These are phyloP conservation scores for Cyclotella sp. DNA, from an alignment of 108 stramenopile species.

Conservation along the genomic window DNA sequence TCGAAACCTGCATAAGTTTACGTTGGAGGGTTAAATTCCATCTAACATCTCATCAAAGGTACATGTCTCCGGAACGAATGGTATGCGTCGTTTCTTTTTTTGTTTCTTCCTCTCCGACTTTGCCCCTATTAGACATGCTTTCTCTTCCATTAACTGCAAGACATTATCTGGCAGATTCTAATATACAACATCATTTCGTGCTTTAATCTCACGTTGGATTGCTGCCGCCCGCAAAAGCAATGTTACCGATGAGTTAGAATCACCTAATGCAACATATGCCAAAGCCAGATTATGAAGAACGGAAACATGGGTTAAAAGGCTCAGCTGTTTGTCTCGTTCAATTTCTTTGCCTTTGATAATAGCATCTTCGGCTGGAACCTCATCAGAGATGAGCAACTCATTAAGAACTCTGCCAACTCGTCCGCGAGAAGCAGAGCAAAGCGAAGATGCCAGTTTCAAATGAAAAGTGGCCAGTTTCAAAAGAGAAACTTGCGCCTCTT, in stretches of 20 bases:
- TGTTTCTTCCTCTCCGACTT: background rate
- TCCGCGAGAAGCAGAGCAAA: conserved; percentile 11
- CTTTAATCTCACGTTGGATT: conserved; percentile 13
- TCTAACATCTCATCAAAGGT: conserved; percentile 3
- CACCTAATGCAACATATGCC: conserved; percentile 36
- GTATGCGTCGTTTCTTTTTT: conserved; percentile 21
- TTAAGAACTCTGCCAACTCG: background rate
- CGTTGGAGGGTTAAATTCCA: conserved; percentile 16
- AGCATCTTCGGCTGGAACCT: too few species aligned
- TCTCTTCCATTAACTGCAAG: conserved; percentile 33
- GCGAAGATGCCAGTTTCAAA: conserved; percentile 38
- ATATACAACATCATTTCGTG: background rate
- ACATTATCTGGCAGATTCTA: conserved; percentile 37
- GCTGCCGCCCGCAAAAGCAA: conserved; percentile 38
- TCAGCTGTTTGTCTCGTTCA: background rate
- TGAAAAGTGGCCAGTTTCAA: conserved; percentile 42
- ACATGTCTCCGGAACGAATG: conserved; percentile 24
- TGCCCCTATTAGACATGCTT: conserved; percentile 31
- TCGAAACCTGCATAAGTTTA: too few species aligned
- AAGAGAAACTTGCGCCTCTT: conserved; percentile 20
- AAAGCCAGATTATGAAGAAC: conserved; percentile 48
- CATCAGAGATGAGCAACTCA: background rate
- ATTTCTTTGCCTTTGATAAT: background rate
- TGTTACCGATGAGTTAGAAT: conserved; percentile 21
- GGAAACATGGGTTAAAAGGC: conserved; percentile 23